These are phyloP conservation scores for Globisporangium recalcitrans DNA, from an alignment of 352 stramenopile species.

Conservation along the genomic window DNA sequence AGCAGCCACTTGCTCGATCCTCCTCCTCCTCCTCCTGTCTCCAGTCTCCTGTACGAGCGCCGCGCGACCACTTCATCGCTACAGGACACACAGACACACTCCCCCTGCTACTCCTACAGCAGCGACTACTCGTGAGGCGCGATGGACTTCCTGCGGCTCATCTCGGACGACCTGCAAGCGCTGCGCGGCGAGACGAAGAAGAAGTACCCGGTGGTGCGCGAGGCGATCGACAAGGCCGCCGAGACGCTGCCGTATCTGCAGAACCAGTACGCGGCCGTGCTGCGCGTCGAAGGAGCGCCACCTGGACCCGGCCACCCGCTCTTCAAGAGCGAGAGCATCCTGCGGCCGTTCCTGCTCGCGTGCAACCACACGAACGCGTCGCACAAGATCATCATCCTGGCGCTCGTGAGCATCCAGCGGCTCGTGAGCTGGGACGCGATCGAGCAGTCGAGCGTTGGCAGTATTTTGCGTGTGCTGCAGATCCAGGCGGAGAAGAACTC, in stretches of 20 bases:
- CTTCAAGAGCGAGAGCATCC: conserved; percentile 93
- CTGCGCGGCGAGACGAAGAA: conserved; percentile 83
- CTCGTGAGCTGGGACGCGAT: conserved; percentile 95
- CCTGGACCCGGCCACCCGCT: conserved; percentile 87
- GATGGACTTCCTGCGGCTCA: conserved; percentile 90
- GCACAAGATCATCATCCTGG: conserved; percentile 91
- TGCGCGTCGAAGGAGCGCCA: conserved; percentile 55
- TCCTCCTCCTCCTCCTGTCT: too few relatives aligned
- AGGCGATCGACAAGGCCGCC: conserved; percentile 94
- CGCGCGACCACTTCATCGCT: neutral
- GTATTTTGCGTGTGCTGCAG: conserved; percentile 93
- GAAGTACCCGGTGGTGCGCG: conserved; percentile 93
- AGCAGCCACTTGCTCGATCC: neutral
- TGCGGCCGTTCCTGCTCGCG: conserved; percentile 95
- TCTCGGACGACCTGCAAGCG: conserved; percentile 86
- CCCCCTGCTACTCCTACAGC: neutral
- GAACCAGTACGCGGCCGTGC: conserved; percentile 91
- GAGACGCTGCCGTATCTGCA: conserved; percentile 91
- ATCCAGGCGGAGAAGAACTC: conserved; percentile 92
- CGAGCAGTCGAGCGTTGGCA: conserved; percentile 89
- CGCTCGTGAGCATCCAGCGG: conserved; percentile 93
- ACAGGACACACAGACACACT: neutral
- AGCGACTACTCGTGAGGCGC: neutral
- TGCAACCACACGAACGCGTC: conserved; percentile 96
- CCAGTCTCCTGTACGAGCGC: neutral